phyloP scores from a whole-genome alignment of 1,284 basidiomycete species.

The Malassezia sp. region DNA sequence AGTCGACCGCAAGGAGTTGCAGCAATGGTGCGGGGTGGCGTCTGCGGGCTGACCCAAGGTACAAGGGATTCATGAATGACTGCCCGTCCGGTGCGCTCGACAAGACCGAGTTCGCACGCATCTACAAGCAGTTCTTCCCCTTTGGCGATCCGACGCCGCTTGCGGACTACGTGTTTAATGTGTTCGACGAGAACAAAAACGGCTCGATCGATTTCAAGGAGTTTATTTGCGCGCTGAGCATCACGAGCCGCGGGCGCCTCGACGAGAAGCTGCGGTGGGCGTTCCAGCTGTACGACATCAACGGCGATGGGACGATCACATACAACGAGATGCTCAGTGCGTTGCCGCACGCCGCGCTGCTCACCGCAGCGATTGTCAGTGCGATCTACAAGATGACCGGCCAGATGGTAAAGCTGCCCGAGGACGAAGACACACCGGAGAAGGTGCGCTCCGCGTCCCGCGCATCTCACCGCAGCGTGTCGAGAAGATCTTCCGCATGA shows the following conservation, averaged over 20 bases:
- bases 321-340: conserved; percentile 68
- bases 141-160: conserved; percentile 96
- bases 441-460: conserved; percentile 59
- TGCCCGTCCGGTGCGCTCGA: conserved; percentile 94
- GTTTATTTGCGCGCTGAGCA: conserved; percentile 93
- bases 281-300: conserved; percentile 98
- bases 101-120: conserved; percentile 88
- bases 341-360: conserved; percentile 8
- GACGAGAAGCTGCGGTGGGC: conserved; percentile 99
- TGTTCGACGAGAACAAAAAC: conserved; percentile 47
- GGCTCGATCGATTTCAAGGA: conserved; percentile 52
- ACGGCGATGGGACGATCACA: conserved; percentile 51
- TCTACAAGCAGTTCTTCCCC: conserved; percentile 98
- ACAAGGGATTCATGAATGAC: conserved; percentile 98
- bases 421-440: conserved; percentile 96
- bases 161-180: conserved; percentile 94
- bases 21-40: conserved; percentile 64
- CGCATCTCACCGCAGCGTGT: too few species aligned
- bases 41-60: conserved; percentile 42
- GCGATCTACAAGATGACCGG: conserved; percentile 52
- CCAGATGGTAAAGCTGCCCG: conserved; percentile 93
- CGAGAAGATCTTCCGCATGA: conserved; percentile 45
- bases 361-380: conserved; percentile 35
- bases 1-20: conserved; percentile 99
- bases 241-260: conserved; percentile 81